Percentiles rank a stretch among this genome's conserved stretches.
These are phyloP conservation scores for Mycena rebaudengoi DNA, from an alignment of 768 basidiomycete species.

Conservation along the genomic window DNA sequence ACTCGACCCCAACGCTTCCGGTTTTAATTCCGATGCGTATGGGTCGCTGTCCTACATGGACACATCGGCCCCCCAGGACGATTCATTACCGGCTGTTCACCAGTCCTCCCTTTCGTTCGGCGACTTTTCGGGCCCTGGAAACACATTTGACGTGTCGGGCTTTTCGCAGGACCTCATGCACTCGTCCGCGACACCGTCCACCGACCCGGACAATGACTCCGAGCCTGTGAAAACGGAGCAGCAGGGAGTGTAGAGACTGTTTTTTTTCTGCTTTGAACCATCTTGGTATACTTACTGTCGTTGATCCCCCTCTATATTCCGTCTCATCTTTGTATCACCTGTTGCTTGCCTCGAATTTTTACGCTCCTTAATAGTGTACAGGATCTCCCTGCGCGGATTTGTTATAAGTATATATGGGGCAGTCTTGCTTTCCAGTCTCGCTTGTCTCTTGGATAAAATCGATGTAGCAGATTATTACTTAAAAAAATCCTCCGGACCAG, in stretches of 20 bases:
- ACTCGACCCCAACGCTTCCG: constrained; percentile 68
- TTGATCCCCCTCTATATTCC: constrained; percentile 19
- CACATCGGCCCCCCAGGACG: constrained; percentile 69
- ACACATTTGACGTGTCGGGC: constrained; percentile 74
- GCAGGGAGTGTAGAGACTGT: constrained; percentile 39
- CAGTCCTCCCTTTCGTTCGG: constrained; percentile 72
- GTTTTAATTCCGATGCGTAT: constrained; percentile 76
- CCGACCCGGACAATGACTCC: constrained; percentile 69
- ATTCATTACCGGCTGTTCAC: constrained; percentile 65
- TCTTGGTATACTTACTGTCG: constrained; percentile 21
- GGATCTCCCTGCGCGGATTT: constrained; percentile 28
- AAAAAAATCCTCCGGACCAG: too few relatives aligned
- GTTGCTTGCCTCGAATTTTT: constrained; percentile 26
- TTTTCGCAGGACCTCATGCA: constrained; percentile 76
- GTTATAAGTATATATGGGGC: constrained; percentile 27
- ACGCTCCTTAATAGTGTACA: constrained; percentile 53
- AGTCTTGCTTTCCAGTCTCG: too few relatives aligned
- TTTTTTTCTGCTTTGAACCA: constrained; percentile 28
- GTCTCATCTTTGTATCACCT: constrained; percentile 33
- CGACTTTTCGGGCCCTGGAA: constrained; percentile 70
- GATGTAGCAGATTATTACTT: too few relatives aligned
- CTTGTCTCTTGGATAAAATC: too few relatives aligned
- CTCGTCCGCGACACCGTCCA: constrained; percentile 56
- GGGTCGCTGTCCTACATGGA: constrained; percentile 82
- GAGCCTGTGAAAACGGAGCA: constrained; percentile 75